A percentile compares a stretch with the other conserved stretches of the same genome.
Conservation (phyloP, 331 rosid genomes). For the Saraca asoca region DNA sequence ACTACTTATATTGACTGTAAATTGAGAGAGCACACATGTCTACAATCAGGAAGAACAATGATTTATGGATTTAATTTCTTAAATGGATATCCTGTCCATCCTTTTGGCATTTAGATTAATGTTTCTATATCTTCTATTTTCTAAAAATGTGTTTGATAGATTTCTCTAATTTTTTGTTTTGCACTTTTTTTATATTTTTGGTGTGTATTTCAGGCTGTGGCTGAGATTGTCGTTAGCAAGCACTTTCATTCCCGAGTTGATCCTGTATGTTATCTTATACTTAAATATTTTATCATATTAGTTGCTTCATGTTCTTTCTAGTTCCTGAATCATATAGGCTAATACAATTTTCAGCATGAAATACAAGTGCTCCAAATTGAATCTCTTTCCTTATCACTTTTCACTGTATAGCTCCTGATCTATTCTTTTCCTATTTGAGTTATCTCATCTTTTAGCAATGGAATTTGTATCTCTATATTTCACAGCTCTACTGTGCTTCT, state of each 20-base stretch:
- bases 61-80: background rate
- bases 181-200: constrained; percentile 21
- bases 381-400: background rate
- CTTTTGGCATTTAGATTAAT: background rate
- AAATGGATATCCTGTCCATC: background rate
- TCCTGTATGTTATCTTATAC: constrained; percentile 55
- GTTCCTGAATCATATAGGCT: background rate
- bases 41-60: background rate
- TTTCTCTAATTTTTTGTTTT: background rate
- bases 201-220: constrained; percentile 68
- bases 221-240: constrained; percentile 53
- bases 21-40: constrained; percentile 5
- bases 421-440: background rate
- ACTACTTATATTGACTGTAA: background rate
- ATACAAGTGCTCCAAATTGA: background rate
- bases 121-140: constrained; percentile 10
- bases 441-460: background rate
- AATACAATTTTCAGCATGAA: constrained; percentile 13
- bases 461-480: constrained; percentile 1
- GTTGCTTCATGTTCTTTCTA: constrained; percentile 1
- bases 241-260: constrained; percentile 64
- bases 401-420: background rate
- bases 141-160: background rate
- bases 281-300: constrained; percentile 6
- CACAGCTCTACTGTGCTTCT: background rate